Evolutionary conservation across 2,329 filamentous ascomycete species (phyloP).

Genomic region (Colletotrichum cuscutae): DNA sequence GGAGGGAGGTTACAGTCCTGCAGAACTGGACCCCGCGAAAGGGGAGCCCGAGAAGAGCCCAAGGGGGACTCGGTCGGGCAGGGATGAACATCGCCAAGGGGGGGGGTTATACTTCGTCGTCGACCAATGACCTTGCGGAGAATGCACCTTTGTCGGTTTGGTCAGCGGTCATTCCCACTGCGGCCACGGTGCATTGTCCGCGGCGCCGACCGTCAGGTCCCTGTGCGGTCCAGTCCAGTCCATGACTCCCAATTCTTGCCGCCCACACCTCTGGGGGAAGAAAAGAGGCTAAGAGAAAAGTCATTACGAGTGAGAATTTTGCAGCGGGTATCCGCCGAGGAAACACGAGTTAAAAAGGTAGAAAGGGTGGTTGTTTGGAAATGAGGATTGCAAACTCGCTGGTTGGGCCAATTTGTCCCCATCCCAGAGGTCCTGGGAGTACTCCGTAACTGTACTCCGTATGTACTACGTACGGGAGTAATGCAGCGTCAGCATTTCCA

Average conservation of each 20-base stretch:
- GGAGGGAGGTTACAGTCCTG: not conserved
- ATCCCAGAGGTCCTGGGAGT: not conserved
- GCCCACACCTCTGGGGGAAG: not conserved
- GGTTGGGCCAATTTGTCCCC: conserved; percentile 20
- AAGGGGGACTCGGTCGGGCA: not conserved
- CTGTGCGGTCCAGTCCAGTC: not conserved
- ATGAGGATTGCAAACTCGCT: conserved; percentile 9
- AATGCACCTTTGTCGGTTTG: conserved; percentile 27
- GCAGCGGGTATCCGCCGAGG: not conserved
- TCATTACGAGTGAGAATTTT: not conserved
- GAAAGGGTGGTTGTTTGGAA: not conserved
- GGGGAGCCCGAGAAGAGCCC: not conserved
- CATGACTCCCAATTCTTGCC: not conserved
- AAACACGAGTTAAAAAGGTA: not conserved
- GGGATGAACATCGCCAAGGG: not conserved
- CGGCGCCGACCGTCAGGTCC: too few species aligned
- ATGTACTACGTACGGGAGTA: not conserved
- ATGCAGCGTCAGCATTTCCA: conserved; percentile 23
- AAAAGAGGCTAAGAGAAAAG: not conserved
- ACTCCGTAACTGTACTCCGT: not conserved
- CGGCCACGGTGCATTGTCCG: conserved; percentile 10
- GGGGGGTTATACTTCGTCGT: not conserved
- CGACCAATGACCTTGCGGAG: conserved; percentile 7
- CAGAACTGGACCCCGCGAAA: conserved; percentile 3
- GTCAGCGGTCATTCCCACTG: conserved; percentile 16